Evolutionary conservation across 1,139 yeast genomes (phyloP).

Genomic region (Sugiyamaella pinicola): DNA sequence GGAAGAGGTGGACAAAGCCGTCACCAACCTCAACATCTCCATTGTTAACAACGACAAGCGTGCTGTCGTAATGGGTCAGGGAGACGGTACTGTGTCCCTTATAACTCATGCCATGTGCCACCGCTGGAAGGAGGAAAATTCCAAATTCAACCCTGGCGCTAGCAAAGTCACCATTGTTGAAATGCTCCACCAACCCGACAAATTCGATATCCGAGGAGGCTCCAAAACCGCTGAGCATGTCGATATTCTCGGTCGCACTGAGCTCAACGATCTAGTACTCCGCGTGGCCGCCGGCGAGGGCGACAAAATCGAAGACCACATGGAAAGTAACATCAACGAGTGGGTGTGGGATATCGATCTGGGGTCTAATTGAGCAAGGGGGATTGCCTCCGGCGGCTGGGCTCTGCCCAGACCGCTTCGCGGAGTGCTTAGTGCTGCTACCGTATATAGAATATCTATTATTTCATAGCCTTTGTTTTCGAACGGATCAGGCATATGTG

Average conservation of each 20-base stretch:
- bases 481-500: too few relatives aligned
- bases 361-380: slow-evolving; percentile 33
- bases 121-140: slow-evolving; percentile 74
- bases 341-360: slow-evolving; percentile 56
- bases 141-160: slow-evolving; percentile 81
- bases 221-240: slow-evolving; percentile 98
- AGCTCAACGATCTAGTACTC: slow-evolving; percentile 79
- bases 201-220: slow-evolving; percentile 94
- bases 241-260: slow-evolving; percentile 92
- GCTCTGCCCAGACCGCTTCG: too few relatives aligned
- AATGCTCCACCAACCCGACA: slow-evolving; percentile 88
- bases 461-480: too few relatives aligned
- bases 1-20: slow-evolving; percentile 55
- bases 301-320: slow-evolving; percentile 59
- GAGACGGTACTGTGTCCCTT: slow-evolving; percentile 93
- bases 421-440: too few relatives aligned
- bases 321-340: slow-evolving; percentile 60
- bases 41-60: slow-evolving; percentile 61
- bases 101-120: slow-evolving; percentile 80
- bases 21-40: slow-evolving; percentile 60
- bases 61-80: slow-evolving; percentile 82
- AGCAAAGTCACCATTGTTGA: slow-evolving; percentile 78
- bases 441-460: too few relatives aligned
- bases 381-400: too few relatives aligned
- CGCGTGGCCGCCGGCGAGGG: slow-evolving; percentile 84